These are phyloP conservation scores for Lavandula angustifolia DNA, from an alignment of 257 asterid genomes.

Conservation along the genomic window DNA sequence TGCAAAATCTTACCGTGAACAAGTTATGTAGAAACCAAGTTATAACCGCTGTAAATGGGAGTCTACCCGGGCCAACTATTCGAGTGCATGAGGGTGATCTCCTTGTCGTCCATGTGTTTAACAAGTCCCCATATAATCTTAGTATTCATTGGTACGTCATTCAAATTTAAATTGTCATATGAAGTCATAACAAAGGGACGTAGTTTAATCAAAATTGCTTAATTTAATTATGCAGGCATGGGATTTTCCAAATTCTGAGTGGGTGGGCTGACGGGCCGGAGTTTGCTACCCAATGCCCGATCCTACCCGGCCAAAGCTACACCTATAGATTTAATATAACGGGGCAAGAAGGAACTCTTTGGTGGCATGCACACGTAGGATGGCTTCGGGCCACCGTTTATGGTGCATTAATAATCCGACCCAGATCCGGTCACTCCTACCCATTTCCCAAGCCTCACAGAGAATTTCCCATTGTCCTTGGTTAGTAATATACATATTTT, in stretches of 20 bases:
- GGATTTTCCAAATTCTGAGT: constrained; percentile 55
- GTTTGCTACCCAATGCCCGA: constrained; percentile 65
- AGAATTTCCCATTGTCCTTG: constrained; percentile 65
- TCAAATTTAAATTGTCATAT: neutral
- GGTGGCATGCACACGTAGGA: constrained; percentile 83
- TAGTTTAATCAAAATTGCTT: neutral
- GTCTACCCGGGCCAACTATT: constrained; percentile 67
- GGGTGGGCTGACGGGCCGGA: constrained; percentile 85
- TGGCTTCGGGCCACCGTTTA: constrained; percentile 69
- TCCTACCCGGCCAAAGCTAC: constrained; percentile 58
- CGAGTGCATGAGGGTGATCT: constrained; percentile 66
- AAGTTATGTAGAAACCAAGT: constrained; percentile 54
- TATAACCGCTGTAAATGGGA: constrained; percentile 66
- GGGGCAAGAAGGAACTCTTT: constrained; percentile 73
- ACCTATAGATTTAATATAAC: constrained; percentile 58
- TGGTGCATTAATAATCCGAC: constrained; percentile 68
- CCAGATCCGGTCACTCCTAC: constrained; percentile 51
- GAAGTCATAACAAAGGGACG: too few relatives aligned
- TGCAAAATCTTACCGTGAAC: constrained; percentile 50
- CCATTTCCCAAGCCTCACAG: constrained; percentile 68
- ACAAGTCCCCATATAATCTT: constrained; percentile 58
- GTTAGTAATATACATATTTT: constrained; percentile 28
- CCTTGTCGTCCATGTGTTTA: constrained; percentile 54
- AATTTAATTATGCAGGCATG: constrained; percentile 55
- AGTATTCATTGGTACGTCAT: constrained; percentile 64